A percentile compares a stretch with the other conserved stretches of the same genome.
phyloP scores from a whole-genome alignment of 768 basidiomycete genomes.

The Serpula lacrymans region DNA sequence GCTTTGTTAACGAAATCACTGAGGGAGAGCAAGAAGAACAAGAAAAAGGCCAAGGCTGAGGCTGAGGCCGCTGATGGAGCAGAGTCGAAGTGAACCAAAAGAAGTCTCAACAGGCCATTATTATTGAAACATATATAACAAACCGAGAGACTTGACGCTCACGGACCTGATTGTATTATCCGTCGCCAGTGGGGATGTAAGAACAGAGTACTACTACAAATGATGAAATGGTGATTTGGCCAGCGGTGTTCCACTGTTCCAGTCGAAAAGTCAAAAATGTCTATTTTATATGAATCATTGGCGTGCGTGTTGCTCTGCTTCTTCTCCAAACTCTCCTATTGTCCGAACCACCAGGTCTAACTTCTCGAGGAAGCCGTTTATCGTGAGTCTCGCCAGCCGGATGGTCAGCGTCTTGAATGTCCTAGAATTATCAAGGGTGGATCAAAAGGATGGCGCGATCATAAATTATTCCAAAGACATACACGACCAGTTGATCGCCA shows the following conservation, averaged over 20 bases:
- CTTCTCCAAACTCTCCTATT: slow-evolving; percentile 73
- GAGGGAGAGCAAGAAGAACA: slow-evolving; percentile 88
- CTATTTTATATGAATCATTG: slow-evolving; percentile 8
- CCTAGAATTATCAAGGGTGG: slow-evolving; percentile 33
- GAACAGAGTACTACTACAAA: too few species aligned
- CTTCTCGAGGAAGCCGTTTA: slow-evolving; percentile 88
- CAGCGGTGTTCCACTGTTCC: too few species aligned
- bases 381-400: slow-evolving; percentile 76
- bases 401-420: slow-evolving; percentile 77
- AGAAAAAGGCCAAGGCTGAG: slow-evolving; percentile 70
- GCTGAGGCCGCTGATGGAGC: slow-evolving; percentile 44
- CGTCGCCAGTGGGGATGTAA: too few species aligned
- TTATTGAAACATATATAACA: too few species aligned
- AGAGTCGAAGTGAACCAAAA: slow-evolving; percentile 23
- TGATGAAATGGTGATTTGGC: too few species aligned
- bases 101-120: slow-evolving; percentile 5
- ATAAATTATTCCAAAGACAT: slow-evolving; percentile 27
- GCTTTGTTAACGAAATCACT: slow-evolving; percentile 72
- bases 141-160: too few species aligned
- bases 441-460: background rate
- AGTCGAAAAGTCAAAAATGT: too few species aligned
- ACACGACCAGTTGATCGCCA: slow-evolving; percentile 73
- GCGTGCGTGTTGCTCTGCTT: slow-evolving; percentile 37
- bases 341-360: slow-evolving; percentile 83
- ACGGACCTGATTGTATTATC: too few species aligned